Evolutionary conservation across 2,329 filamentous ascomycete species (phyloP).

Genomic region (Xylaria sp.): DNA sequence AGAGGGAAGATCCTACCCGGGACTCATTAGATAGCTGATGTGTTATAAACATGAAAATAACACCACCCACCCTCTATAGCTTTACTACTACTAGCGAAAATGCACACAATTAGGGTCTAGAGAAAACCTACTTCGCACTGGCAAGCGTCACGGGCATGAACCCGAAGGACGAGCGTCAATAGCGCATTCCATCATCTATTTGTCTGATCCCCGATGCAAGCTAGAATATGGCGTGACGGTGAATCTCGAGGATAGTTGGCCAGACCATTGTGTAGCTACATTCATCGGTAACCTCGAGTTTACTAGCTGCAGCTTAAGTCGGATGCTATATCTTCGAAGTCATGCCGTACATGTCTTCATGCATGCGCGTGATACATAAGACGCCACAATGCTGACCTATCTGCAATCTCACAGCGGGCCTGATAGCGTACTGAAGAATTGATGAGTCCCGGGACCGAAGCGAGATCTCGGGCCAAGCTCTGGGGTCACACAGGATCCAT

Average conservation of each 20-base stretch:
- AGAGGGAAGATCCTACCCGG: not conserved
- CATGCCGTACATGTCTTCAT: conserved; percentile 13
- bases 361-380: conserved; percentile 14
- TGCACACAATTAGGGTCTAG: not conserved
- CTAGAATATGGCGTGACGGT: conserved; percentile 9
- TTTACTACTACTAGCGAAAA: not conserved
- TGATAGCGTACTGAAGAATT: not conserved
- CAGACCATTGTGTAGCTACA: not conserved
- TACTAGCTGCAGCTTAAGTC: conserved; percentile 1
- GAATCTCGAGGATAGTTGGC: not conserved
- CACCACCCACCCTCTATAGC: not conserved
- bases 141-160: not conserved
- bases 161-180: not conserved
- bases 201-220: not conserved
- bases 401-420: conserved; percentile 12
- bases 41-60: not conserved
- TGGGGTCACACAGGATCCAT: conserved; percentile 11
- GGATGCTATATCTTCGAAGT: conserved; percentile 3
- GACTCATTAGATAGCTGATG: not conserved
- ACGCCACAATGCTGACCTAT: conserved; percentile 24
- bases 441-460: conserved; percentile 21
- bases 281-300: not conserved
- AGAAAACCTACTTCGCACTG: conserved; percentile 1
- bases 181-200: not conserved
- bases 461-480: conserved; percentile 25